Base-by-base conservation (phyloP, 2,329 filamentous ascomycete species). In the Fusarium haematococcum region DNA sequence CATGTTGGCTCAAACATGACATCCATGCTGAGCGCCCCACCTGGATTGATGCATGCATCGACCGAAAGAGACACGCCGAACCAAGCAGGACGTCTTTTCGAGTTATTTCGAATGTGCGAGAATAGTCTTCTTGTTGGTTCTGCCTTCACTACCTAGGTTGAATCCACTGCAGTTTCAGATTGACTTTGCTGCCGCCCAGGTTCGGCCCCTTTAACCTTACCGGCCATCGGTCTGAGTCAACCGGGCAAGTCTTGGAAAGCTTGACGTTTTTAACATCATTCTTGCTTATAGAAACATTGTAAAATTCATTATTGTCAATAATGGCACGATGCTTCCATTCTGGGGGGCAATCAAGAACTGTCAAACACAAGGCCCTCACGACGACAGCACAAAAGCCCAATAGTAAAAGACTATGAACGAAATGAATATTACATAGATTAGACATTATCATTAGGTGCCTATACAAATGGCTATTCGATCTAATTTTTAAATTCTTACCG, bases 211-310 rank as follows among this genome's bases (percentile, higher is more conserved):
- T 43, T 8, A 43, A 23, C 41, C 20, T 23, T 43, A 7, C 14
- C 14, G 11, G 14, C 41, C 6, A 7, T 43, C 6, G 43, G 20
- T 25, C 4, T 45, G 41, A 45, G 41, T 45, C 41, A 23, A 45
- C 20, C 43, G 20, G 13, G 43, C 43, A 45, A 25, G 13, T 25
- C 13, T 45, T 45, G 13, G 43, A 45, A 45, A 5, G 7, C 2
- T 25, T 25, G 20, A 16, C 16, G 43, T 9, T 45, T 45, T 25
- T 9, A 5, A 45, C 20, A 14, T 25, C 1, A 16, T 4, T 25
- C 1, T 5, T 16, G 1, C 2, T 16, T 7, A 16, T 20, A 7
- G 13, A 16, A 45, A 25, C 6, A 45, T 2, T 4, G 3, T 7
- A 25, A 14, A 16, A 5, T 13, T 4, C 20, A 45, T 16, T 23